phyloP scores from a whole-genome alignment of 2,329 filamentous ascomycete species.

The Sphaerulina vaccinii region DNA sequence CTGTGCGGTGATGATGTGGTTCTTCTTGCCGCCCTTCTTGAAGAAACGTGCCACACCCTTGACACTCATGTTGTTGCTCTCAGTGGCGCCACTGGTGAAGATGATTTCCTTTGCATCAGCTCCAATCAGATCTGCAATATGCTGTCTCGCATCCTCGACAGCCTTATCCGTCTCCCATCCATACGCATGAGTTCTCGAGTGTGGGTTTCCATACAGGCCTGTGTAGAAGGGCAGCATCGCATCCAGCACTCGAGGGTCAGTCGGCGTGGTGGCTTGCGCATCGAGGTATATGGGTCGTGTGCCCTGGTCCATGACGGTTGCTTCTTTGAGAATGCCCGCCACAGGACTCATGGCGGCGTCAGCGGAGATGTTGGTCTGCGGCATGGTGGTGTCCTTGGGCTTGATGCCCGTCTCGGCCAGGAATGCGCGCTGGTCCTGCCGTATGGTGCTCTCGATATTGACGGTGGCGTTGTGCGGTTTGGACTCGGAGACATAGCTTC shows the following conservation, averaged over 20 bases:
- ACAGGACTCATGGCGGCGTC: slow-evolving; percentile 70
- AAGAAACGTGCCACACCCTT: slow-evolving; percentile 98
- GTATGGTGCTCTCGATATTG: slow-evolving; percentile 77
- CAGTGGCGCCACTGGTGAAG: slow-evolving; percentile 95
- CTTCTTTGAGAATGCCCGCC: slow-evolving; percentile 82
- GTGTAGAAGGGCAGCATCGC: slow-evolving; percentile 95
- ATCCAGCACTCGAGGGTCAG: slow-evolving; percentile 91
- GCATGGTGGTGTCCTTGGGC: slow-evolving; percentile 58
- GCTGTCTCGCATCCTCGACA: slow-evolving; percentile 78
- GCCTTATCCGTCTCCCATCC: slow-evolving; percentile 98
- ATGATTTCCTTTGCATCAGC: slow-evolving; percentile 98
- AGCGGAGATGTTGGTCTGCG: slow-evolving; percentile 57
- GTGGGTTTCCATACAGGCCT: slow-evolving; percentile 92
- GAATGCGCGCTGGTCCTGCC: slow-evolving; percentile 81
- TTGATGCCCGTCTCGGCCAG: slow-evolving; percentile 56
- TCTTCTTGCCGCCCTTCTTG: slow-evolving; percentile 90
- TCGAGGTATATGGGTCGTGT: slow-evolving; percentile 94
- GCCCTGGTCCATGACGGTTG: slow-evolving; percentile 88
- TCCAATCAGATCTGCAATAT: slow-evolving; percentile 84
- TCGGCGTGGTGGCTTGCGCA: slow-evolving; percentile 95
- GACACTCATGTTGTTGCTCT: slow-evolving; percentile 99
- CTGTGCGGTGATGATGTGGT: slow-evolving; percentile 94
- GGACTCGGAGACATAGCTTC: slow-evolving; percentile 78
- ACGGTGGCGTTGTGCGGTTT: slow-evolving; percentile 78
- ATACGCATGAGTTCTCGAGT: slow-evolving; percentile 95